Base-by-base conservation (phyloP, 176 grass and related monocot species). In the Thinopyrum elongatum region DNA sequence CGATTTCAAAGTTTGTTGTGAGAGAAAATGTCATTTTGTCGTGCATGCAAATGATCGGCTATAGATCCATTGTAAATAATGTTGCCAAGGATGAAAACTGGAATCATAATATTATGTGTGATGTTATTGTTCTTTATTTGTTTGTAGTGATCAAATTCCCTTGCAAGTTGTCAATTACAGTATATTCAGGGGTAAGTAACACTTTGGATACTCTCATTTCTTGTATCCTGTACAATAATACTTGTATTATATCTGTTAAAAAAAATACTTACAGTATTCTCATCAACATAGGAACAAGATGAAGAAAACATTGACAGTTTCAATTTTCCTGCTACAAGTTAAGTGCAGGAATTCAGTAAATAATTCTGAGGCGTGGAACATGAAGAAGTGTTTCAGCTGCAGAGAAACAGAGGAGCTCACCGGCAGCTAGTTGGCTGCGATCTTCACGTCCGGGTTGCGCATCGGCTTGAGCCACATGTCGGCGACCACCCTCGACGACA, bases 381-480 rank as follows among this genome's bases (percentile, higher is more conserved):
- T 70, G 38, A 39, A 49, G 27, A 27, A 47, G 16, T 36, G 23
- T 47, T 76, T 30, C 9, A 41, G 7, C 8, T 5, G 57, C 21
- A 77, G 61, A 73, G 16, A 46, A 39, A 14, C 23, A 12, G 22
- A 58, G 21, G 10, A 10, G 42, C 31, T 64, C 42, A 78, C 5
- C 79, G 64, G 84, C 70, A 19, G 31, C 82, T 87, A 85, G n/a
- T 65, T 84, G 27, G 64, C 26, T 87, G 34, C 3, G 21, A 99
- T n/a, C 86, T 87, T 99, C 72, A 99, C 94, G 67, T 96, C 92
- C 9, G 97, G 94, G 85, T 99, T 99, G 68, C 97, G 88, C 84
- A 91, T 81, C 39, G 94, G 85, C 81, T 85, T 96, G 29, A 99
- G 92, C 97, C 97, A 99, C 92, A 99, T 99, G 51, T 94, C 97